Evolutionary conservation across 2,329 filamentous ascomycete species (phyloP).

Genomic region (Penicillium sp.): DNA sequence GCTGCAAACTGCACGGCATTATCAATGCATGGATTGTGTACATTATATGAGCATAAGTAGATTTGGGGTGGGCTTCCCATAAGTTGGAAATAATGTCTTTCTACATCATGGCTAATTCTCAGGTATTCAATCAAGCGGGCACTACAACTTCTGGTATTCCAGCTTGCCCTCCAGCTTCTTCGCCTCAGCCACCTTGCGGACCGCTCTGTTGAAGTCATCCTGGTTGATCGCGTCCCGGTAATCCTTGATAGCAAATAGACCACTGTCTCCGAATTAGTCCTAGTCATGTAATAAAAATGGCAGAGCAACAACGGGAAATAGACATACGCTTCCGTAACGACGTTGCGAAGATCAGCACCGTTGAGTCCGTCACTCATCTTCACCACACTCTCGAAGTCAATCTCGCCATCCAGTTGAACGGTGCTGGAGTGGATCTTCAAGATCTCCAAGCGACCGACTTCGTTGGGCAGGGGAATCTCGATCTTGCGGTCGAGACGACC

Average conservation of each 20-base stretch:
- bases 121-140: too few species aligned
- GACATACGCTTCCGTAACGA: constrained; percentile 98
- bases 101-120: too few species aligned
- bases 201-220: constrained; percentile 98
- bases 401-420: constrained; percentile 83
- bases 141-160: constrained; percentile 78
- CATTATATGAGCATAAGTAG: too few species aligned
- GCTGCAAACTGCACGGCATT: too few species aligned
- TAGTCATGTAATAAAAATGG: constrained; percentile 43
- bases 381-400: constrained; percentile 97
- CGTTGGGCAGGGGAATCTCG: constrained; percentile 92
- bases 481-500: constrained; percentile 95
- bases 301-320: too few species aligned
- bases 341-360: constrained; percentile 91
- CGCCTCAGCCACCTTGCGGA: constrained; percentile 89
- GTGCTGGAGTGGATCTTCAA: constrained; percentile 89
- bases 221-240: constrained; percentile 94
- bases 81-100: constrained; percentile 20
- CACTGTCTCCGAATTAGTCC: too few species aligned
- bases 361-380: constrained; percentile 99
- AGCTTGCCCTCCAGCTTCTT: constrained; percentile 99
- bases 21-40: too few species aligned
- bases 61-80: constrained; percentile 32
- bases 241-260: constrained; percentile 95
- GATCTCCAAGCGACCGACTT: constrained; percentile 91